Base-by-base conservation (phyloP, 108 stramenopile species). In the Licmophora abbreviata region DNA sequence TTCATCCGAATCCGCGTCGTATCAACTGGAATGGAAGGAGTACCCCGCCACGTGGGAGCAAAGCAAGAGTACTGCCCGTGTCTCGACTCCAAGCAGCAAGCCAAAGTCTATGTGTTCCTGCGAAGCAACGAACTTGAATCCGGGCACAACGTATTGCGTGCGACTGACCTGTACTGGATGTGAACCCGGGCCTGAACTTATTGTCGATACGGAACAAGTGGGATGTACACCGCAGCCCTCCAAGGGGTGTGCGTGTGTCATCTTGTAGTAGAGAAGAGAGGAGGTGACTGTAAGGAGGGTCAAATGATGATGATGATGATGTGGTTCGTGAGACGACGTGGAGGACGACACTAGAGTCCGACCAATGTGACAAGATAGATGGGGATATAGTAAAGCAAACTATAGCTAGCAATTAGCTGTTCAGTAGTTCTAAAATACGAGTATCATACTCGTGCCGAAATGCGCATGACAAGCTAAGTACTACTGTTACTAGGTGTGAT, bases 171-270 rank as follows among this genome's bases (percentile, higher is more conserved):
- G 56, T 31, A 51, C 32, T 34, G 63, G 60, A 26, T 14, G 15
- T 17, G 48, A 56, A 36, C 71, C 76, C 11, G 53, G 69, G 11
- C 57, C 49, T 10, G 73, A 79, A 22, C 25, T 79, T 15, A 73
- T 79, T 29, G 45, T 73, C 28, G 77, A 79, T 56, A 79, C 77
- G 26, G 77, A 79, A 59, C 73, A 73, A 59, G 73, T 79, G 1
- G 73, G 77, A 25, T 79, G 77, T 37, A 70, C 73, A n/a, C 77
- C 77, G 29, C 15, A 51, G n/a, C n/a, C n/a, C n/a, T n/a, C n/a
- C n/a, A n/a, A n/a, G n/a, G n/a, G n/a, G n/a, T n/a, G n/a, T n/a
- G n/a, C n/a, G n/a, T n/a, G n/a, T n/a, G n/a, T n/a, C n/a, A n/a
- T n/a, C n/a, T n/a, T n/a, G n/a, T n/a, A n/a, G n/a, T n/a, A n/a